Conservation (phyloP, 2,329 filamentous ascomycete species). For the Clathrospora elynae region DNA sequence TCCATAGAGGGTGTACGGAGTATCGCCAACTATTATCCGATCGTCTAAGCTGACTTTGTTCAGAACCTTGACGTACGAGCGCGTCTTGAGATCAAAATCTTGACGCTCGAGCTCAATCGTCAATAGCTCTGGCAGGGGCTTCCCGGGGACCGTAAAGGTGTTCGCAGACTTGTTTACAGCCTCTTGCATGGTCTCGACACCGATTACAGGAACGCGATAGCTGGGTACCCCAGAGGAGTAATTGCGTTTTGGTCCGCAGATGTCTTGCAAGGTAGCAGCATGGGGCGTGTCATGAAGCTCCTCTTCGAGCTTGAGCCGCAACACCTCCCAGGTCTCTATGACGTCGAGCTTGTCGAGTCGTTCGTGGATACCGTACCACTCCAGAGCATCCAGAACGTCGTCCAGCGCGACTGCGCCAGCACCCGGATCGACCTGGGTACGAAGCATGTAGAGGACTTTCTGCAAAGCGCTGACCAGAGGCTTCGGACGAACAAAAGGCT, state of each 20-base stretch:
- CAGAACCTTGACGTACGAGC: conserved; percentile 63
- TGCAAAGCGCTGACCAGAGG: conserved; percentile 59
- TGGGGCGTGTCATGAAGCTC: conserved; percentile 56
- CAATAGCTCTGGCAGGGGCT: conserved; percentile 55
- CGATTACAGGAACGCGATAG: conserved; percentile 45
- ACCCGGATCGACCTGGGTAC: conserved; percentile 49
- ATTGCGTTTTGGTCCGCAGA: conserved; percentile 54
- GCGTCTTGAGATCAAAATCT: conserved; percentile 58
- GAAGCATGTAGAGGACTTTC: conserved; percentile 57
- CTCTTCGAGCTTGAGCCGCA: conserved; percentile 58
- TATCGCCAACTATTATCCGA: conserved; percentile 54
- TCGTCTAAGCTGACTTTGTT: conserved; percentile 64
- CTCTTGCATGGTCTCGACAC: conserved; percentile 48
- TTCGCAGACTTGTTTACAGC: conserved; percentile 46
- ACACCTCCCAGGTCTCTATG: conserved; percentile 60
- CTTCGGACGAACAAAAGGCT: conserved; percentile 55
- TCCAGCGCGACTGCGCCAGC: conserved; percentile 42
- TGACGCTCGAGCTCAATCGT: conserved; percentile 64
- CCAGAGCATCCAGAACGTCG: conserved; percentile 45
- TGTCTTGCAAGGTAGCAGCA: conserved; percentile 47
- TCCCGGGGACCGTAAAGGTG: conserved; percentile 26
- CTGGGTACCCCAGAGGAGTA: conserved; percentile 41
- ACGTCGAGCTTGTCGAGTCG: conserved; percentile 55
- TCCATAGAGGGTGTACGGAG: conserved; percentile 62
- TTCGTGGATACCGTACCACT: conserved; percentile 50